Evolutionary conservation across 306 rosid genomes (phyloP), one percentile per base, ranked within the genome.

Genomic region (Castanea crenata): DNA sequence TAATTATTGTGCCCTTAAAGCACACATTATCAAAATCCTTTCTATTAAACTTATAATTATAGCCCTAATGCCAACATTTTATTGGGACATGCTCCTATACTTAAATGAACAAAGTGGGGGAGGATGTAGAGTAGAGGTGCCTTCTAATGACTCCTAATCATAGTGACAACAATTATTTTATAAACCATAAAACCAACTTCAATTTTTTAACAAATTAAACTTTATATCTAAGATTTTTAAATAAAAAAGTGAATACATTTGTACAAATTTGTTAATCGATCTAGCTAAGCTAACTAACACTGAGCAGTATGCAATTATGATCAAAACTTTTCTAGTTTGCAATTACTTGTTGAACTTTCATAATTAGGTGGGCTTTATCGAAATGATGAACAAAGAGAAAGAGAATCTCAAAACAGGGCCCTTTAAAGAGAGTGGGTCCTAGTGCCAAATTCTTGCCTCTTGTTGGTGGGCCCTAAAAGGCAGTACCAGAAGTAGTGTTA

Each of bases 341-440:
- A 67, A 67, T 19, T 34, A 67, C 14, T 23, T 25, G 3, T 59
- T 25, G 6, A 59, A 59, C 15, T 27, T 34, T 23, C 72, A 67
- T 14, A 46, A 61, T 18, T 5, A 79, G 65, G 2, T 1, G 34
- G 35, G 38, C 23, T 59, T 67, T 10, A 80, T 41, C 51, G 41
- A 59, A 73, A 78, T 32, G 31, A 29, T 62, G 49, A 81, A 55
- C 69, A 72, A 55, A 52, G 51, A 64, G 31, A 32, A 34, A 57
- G 69, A 82, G 88, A 77, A 85, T 76, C 87, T 80, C 41, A 41
- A 16, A 31, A 70, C 25, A 69, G 76, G 85, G 11, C 82, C 90
- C 84, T 82, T 64, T 55, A 14, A 49, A 23, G 14, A 6, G 55
- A 52, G 74, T 57, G 83, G 83, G 77, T 19, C 85, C 73, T 35